phyloP scores from a whole-genome alignment of 129 eudicot genomes.

The Tanacetum coccineum region DNA sequence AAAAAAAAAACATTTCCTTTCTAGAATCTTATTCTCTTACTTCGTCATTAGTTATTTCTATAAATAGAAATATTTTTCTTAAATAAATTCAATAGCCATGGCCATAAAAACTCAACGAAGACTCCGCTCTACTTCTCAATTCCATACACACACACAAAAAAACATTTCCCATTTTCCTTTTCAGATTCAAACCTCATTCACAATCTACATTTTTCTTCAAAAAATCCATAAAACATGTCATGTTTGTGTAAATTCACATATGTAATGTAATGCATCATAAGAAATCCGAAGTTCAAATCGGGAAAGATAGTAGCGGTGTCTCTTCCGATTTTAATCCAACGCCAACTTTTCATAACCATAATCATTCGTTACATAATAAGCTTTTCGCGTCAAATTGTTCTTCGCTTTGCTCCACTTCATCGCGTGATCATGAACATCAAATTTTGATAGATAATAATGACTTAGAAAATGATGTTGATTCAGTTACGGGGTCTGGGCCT shows the following conservation, averaged over 20 bases:
- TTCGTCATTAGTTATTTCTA: not conserved
- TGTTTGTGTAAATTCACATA: not conserved
- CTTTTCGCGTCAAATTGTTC: slow-evolving; percentile 9
- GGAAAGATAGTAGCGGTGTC: slow-evolving; percentile 91
- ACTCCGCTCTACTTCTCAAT: slow-evolving; percentile 37
- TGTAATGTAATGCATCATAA: slow-evolving; percentile 92
- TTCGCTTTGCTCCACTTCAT: slow-evolving; percentile 6
- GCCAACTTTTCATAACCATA: slow-evolving; percentile 33
- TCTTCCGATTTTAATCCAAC: slow-evolving; percentile 96
- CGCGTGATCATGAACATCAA: slow-evolving; percentile 18
- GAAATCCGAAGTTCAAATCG: slow-evolving; percentile 96
- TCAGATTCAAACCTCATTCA: slow-evolving; percentile 6
- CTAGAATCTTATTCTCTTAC: too few species aligned
- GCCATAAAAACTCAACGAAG: slow-evolving; percentile 47
- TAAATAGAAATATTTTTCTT: slow-evolving; percentile 21
- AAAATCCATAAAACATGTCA: not conserved
- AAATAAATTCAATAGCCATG: slow-evolving; percentile 16
- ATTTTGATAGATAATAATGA: slow-evolving; percentile 17
- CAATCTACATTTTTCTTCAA: slow-evolving; percentile 5
- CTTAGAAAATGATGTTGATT: not conserved
- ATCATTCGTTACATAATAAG: not conserved
- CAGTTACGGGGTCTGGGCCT: slow-evolving; percentile 21
- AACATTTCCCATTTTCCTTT: not conserved
- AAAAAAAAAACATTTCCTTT: too few species aligned
- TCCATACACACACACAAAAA: slow-evolving; percentile 19